These are phyloP conservation scores for Microcos paniculata DNA, from an alignment of 345 rosid species.

Conservation along the genomic window DNA sequence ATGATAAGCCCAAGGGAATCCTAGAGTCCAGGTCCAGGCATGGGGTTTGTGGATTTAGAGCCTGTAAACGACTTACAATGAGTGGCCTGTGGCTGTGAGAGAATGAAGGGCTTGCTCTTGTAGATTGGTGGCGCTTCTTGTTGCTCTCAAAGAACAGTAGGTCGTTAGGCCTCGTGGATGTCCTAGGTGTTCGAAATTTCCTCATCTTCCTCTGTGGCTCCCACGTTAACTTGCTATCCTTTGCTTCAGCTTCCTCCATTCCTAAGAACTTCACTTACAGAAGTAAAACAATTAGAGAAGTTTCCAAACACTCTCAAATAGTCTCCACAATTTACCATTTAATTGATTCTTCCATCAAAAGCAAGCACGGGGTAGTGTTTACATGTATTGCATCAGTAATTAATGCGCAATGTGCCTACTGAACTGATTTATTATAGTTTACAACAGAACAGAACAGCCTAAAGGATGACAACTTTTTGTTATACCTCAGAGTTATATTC, in stretches of 20 bases:
- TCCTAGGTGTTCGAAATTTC: conserved; percentile 36
- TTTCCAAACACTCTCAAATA: neutral
- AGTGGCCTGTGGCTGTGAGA: conserved; percentile 18
- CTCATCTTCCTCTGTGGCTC: conserved; percentile 45
- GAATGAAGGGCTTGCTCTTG: conserved; percentile 6
- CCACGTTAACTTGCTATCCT: conserved; percentile 44
- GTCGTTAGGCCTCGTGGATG: conserved; percentile 47
- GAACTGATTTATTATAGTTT: neutral
- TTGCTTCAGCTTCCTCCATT: conserved; percentile 31
- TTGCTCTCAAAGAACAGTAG: conserved; percentile 25
- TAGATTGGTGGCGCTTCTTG: conserved; percentile 15
- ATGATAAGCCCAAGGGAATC: conserved; percentile 46
- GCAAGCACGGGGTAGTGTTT: neutral
- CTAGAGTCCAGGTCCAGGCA: conserved; percentile 11
- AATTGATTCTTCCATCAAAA: neutral
- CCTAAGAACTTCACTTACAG: conserved; percentile 28
- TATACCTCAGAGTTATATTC: too few species aligned
- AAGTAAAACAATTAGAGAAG: conserved; percentile 7
- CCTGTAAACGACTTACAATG: conserved; percentile 16
- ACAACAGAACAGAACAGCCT: neutral
- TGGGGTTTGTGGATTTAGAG: conserved; percentile 24
- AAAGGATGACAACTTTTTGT: neutral
- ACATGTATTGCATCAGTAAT: neutral
- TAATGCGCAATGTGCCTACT: neutral
- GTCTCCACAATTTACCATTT: neutral